Percentiles rank a stretch among this genome's conserved stretches.
phyloP scores from a whole-genome alignment of 371 early-diverging fungal species.

The Mucor racemosus region DNA sequence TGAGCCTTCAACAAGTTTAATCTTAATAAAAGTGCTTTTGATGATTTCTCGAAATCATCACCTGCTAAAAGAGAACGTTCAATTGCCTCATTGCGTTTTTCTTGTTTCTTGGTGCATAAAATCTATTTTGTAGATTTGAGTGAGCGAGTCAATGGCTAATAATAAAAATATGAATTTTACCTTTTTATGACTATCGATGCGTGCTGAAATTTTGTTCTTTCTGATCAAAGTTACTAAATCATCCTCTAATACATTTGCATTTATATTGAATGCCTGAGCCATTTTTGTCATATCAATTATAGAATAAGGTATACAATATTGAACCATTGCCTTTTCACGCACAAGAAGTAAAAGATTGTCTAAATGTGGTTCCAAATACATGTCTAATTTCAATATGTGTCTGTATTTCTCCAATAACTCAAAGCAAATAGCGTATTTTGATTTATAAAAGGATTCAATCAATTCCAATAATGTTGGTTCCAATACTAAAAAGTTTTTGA shows the following conservation, averaged over 20 bases:
- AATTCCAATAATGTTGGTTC: constrained; percentile 80
- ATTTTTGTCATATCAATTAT: constrained; percentile 81
- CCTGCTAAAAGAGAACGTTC: constrained; percentile 64
- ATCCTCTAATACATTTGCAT: constrained; percentile 64
- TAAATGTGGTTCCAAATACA: constrained; percentile 74
- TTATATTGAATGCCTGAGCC: constrained; percentile 73
- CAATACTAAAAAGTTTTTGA: constrained; percentile 79
- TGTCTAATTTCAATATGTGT: constrained; percentile 73
- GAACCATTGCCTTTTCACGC: constrained; percentile 78
- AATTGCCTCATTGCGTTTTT: constrained; percentile 70
- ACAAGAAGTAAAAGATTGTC: constrained; percentile 69
- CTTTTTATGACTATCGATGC: constrained; percentile 88
- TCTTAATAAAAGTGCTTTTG: constrained; percentile 64
- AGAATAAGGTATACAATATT: constrained; percentile 82
- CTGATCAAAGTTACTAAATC: constrained; percentile 75
- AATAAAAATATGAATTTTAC: constrained; percentile 36
- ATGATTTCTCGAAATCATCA: constrained; percentile 61
- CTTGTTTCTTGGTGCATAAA: constrained; percentile 62
- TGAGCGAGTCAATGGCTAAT: no score
- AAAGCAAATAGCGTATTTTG: constrained; percentile 76
- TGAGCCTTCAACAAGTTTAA: constrained; percentile 60
- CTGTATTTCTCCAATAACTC: constrained; percentile 69
- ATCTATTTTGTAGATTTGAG: constrained; percentile 27
- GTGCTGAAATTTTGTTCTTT: constrained; percentile 65
- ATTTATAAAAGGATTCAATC: constrained; percentile 73